These are phyloP conservation scores for Lachnellula suecica DNA, from an alignment of 2,329 filamentous ascomycete genomes.

Conservation along the genomic window DNA sequence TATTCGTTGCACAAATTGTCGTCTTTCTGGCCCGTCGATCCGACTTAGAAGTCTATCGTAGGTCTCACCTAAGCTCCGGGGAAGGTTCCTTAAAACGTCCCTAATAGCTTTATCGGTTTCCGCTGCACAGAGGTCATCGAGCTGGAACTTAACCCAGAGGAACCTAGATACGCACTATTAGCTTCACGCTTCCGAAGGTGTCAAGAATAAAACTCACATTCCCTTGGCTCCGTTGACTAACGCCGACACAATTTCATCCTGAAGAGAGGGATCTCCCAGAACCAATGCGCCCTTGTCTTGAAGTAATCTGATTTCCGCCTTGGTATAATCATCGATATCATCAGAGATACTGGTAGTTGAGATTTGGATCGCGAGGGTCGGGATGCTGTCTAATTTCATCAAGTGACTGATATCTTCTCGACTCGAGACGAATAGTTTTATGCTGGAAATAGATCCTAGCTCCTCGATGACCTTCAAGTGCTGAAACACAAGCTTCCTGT, in stretches of 20 bases:
- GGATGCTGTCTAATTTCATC: background rate
- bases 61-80: background rate
- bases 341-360: background rate
- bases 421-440: slow-evolving; percentile 4
- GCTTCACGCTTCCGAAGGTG: no score
- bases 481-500: background rate
- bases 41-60: background rate
- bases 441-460: background rate
- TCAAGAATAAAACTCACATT: slow-evolving; percentile 3
- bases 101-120: background rate
- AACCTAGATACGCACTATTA: slow-evolving; percentile 4
- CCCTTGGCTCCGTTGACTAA: slow-evolving; percentile 7
- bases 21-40: background rate
- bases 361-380: background rate
- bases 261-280: background rate
- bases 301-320: background rate
- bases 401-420: slow-evolving; percentile 2
- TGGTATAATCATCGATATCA: slow-evolving; percentile 3
- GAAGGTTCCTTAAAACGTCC: background rate
- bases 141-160: background rate
- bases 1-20: background rate
- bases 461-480: background rate
- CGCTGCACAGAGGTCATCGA: background rate
- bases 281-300: background rate
- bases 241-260: slow-evolving; percentile 1